These are phyloP conservation scores for Gossypium longicalyx DNA, from an alignment of 345 rosid genomes.

Conservation along the genomic window DNA sequence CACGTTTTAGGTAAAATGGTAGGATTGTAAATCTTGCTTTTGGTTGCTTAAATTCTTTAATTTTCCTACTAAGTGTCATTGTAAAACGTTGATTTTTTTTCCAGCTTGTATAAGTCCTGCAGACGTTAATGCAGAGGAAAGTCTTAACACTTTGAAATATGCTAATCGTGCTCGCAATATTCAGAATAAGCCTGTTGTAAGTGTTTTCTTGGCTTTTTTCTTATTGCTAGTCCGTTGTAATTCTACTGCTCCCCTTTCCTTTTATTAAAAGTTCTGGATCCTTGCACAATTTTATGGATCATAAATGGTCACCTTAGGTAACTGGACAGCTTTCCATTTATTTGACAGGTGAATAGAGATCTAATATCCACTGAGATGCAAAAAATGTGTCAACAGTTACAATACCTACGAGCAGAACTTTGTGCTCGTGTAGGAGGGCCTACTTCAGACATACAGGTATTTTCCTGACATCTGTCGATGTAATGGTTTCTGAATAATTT, in stretches of 20 bases:
- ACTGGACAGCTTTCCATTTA: slow-evolving; percentile 1
- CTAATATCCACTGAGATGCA: slow-evolving; percentile 62
- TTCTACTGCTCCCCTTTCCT: background rate
- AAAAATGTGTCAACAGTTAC: slow-evolving; percentile 68
- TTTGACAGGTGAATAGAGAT: slow-evolving; percentile 65
- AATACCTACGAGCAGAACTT: slow-evolving; percentile 62
- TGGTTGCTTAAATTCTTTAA: background rate
- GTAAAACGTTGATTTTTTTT: slow-evolving; percentile 14
- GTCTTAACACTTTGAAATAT: slow-evolving; percentile 70
- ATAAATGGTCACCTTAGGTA: background rate
- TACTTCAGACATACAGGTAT: slow-evolving; percentile 54
- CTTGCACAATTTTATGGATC: background rate
- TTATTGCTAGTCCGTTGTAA: background rate
- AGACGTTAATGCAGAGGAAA: slow-evolving; percentile 78
- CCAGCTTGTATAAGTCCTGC: slow-evolving; percentile 86
- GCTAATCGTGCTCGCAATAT: slow-evolving; percentile 90
- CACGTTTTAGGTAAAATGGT: background rate
- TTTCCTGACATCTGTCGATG: slow-evolving; percentile 11
- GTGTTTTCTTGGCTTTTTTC: slow-evolving; percentile 18
- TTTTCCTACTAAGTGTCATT: background rate
- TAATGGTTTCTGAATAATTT: slow-evolving; percentile 10
- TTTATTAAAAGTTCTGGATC: background rate
- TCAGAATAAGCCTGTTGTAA: slow-evolving; percentile 80
- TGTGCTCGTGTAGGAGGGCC: slow-evolving; percentile 45
- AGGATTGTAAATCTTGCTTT: background rate